Conservation (phyloP, 495 filamentous ascomycete species). For the Tuber brumale region DNA sequence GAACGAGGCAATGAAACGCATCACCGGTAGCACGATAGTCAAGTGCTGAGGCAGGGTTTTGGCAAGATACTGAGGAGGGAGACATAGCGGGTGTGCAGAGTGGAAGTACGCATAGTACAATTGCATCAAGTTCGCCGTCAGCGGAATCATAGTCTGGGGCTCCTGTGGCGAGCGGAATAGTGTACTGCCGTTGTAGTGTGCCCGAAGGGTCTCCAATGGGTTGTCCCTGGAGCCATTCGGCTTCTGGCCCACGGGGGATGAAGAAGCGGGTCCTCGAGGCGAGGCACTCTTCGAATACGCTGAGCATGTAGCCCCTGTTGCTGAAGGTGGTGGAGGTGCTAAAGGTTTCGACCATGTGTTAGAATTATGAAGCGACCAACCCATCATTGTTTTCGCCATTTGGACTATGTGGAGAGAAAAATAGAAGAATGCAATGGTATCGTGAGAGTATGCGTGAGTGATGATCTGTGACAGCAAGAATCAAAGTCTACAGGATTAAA, state of each 20-base stretch:
- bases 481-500: background rate
- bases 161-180: conserved; percentile 33
- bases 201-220: conserved; percentile 34
- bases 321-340: conserved; percentile 21
- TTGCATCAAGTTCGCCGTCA: conserved; percentile 46
- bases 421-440: conserved; percentile 16
- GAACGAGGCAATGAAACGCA: conserved; percentile 63
- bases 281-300: conserved; percentile 4
- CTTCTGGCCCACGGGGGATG: background rate
- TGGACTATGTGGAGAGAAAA: background rate
- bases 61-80: conserved; percentile 44
- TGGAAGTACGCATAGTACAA: conserved; percentile 62
- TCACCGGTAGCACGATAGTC: conserved; percentile 50
- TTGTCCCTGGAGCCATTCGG: conserved; percentile 14
- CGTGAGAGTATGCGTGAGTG: background rate
- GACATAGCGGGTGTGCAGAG: conserved; percentile 60
- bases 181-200: conserved; percentile 31
- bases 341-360: conserved; percentile 38
- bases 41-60: conserved; percentile 24
- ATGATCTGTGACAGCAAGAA: conserved; percentile 1
- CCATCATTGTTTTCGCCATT: conserved; percentile 39
- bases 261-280: background rate
- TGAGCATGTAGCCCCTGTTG: conserved; percentile 3
- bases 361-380: conserved; percentile 37
- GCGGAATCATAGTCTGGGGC: conserved; percentile 27